Evolutionary conservation across 495 filamentous ascomycete species (phyloP), one percentile per base, ranked within the genome.

Genomic region (Penicillium argentinense): DNA sequence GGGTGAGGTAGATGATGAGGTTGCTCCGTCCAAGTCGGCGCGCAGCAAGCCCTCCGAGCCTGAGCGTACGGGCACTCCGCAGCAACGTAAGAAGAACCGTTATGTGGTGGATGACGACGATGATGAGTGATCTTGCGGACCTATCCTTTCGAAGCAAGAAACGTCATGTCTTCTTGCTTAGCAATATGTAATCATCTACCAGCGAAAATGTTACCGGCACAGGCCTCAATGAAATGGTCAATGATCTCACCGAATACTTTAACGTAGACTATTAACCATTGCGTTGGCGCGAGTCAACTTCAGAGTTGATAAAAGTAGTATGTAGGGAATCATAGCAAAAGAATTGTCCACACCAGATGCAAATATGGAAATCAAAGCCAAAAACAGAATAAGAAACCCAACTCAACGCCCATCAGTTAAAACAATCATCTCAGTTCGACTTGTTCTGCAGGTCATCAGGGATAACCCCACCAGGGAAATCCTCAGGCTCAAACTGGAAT

Each of bases 1-100:
- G 29, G 78, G 78, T 21, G 83, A 83, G 36, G 79, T 76, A n/a
- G 70, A 72, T 12, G 62, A 65, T 17, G 54, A 67, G 6, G 44
- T 59, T 27, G 58, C 48, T 11, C 57, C 63, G 7, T 45, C 56
- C 13, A 59, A 61, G 53, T 39, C 59, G 32, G 36, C 43, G 12
- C 48, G 51, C 16, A 51, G 36, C 53, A 36, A 66, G 44, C 14
- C 54, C 54, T 47, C 59, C 14, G 62, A 66, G 14, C 51, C 56
- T 28, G 55, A 47, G 16, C 42, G 46, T 19, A 47, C 49, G n/a
- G 62, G 58, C 9, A 65, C 69, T 29, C 70, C 72, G 18, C 68
- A 67, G 17, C 54, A 62, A 9, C 60, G 72, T 39, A 75, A 73
- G 64, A 74, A 74, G 65, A 59, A 71, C 49, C 68, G 70, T 33